These are phyloP conservation scores for Alloteropsis semialata DNA, from an alignment of 176 grass and related monocot genomes.

Conservation along the genomic window DNA sequence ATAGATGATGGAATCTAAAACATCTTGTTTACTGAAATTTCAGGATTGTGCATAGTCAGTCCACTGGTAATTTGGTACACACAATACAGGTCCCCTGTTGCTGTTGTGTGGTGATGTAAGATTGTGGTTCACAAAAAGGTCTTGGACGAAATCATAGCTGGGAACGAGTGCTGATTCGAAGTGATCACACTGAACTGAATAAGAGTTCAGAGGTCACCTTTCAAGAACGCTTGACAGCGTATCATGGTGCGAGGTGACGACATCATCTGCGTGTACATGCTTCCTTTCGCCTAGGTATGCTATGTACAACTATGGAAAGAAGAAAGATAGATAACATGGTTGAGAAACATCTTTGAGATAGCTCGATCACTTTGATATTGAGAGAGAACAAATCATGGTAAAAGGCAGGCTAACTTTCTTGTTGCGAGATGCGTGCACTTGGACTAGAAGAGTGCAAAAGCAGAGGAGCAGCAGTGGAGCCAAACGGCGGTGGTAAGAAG, in stretches of 20 bases:
- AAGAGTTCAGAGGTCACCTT: background rate
- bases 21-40: slow-evolving; percentile 41
- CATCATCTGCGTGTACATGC: background rate
- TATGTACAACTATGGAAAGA: background rate
- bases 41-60: background rate
- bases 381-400: background rate
- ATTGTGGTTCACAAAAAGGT: background rate
- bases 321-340: background rate
- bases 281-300: background rate
- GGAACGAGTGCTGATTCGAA: background rate
- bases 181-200: background rate
- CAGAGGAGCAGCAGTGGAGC: background rate
- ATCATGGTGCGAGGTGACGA: background rate
- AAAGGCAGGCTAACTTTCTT: slow-evolving; percentile 8
- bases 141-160: background rate
- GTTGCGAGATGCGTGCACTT: background rate
- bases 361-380: background rate
- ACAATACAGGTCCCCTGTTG: background rate
- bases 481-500: background rate
- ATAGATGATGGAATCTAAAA: background rate
- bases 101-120: background rate
- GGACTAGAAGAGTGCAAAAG: background rate
- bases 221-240: background rate
- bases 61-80: background rate
- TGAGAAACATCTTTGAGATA: background rate